Base-by-base conservation (phyloP, 805 yeast species). In the Cyberlindnera galapagoensis region DNA sequence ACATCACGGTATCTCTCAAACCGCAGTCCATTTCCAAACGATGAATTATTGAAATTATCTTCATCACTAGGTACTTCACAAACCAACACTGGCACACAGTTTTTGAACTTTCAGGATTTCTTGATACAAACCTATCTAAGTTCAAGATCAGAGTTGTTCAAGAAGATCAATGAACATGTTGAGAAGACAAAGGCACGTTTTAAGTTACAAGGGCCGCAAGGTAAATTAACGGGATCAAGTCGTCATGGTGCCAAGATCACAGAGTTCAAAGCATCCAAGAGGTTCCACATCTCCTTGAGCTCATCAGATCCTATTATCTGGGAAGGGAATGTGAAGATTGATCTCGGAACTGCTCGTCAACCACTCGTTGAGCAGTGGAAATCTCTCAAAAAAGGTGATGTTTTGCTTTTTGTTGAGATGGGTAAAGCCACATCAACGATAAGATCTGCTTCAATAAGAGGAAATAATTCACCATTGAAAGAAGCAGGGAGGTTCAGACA, bases 201-300 rank as follows among this genome's bases (percentile, higher is more conserved):
- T 27, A 41, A 31, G 14, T 26, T 20, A 12, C 37, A 34, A 11
- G 26, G 31, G 13, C 30, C 32, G 5, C 31, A 33, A 13, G 28
- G 24, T 7, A 42, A 40, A 13, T 6, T 47, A 7, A 32, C 31
- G 7, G 53, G 53, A 1, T 12, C 35, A 6, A 43, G 49, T 30
- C 43, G 44, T n/a, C 43, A 47, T 32, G 50, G 29, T 6, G 20
- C 34, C 16, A 40, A 28, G 15, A 9, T 38, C 7, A 20, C 21
- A 3, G 29, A 25, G 2, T 11, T 36, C 6, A 19, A n/a, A 8
- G 9, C 31, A 1, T 9, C 19, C 12, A 22, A 27, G 20, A 28
- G 12, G 9, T 20, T 16, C 9, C 17, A 23, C 14, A 3, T 33
- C 10, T 23, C 22, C 4, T 24, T 24, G 3, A 9, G 10, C 6